A percentile compares a stretch with the other conserved stretches of the same genome.
Conservation (phyloP, 495 filamentous ascomycete species). For the Trichocladium uniseriatum region DNA sequence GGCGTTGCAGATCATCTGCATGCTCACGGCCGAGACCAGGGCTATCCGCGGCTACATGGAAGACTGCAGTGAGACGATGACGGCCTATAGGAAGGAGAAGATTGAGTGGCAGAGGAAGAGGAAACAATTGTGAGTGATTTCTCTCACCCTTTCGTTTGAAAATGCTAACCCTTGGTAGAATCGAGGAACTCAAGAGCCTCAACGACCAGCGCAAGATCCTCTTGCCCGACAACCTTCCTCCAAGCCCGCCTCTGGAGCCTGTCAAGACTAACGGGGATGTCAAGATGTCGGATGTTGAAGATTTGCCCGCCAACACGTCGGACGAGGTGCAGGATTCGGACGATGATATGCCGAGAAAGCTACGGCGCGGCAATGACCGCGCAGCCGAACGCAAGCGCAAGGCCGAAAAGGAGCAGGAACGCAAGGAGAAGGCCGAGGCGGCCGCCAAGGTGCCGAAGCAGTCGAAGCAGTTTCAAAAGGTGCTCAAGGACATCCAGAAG, state of each 20-base stretch:
- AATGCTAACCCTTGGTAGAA: conserved; percentile 36
- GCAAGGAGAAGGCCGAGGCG: conserved; percentile 68
- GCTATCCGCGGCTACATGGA: conserved; percentile 81
- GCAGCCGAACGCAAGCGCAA: conserved; percentile 74
- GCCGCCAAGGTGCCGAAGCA: conserved; percentile 80
- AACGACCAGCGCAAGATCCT: conserved; percentile 82
- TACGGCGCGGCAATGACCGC: conserved; percentile 69
- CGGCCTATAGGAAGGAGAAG: conserved; percentile 84
- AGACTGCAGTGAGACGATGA: conserved; percentile 86
- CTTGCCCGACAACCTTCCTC: conserved; percentile 65
- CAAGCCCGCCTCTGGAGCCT: conserved; percentile 49
- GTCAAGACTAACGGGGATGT: conserved; percentile 44
- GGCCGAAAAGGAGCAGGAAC: conserved; percentile 71
- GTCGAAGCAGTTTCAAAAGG: conserved; percentile 70
- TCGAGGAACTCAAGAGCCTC: conserved; percentile 73
- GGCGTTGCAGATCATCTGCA: conserved; percentile 76
- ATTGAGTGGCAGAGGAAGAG: conserved; percentile 80
- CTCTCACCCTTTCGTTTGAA: not conserved
- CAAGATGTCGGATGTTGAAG: conserved; percentile 56
- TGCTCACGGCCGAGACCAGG: conserved; percentile 78
- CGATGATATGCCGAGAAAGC: conserved; percentile 55
- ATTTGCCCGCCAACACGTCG: conserved; percentile 38
- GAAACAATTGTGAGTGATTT: conserved; percentile 64
- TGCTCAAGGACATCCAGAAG: conserved; percentile 79
- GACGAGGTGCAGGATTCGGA: conserved; percentile 50